A percentile compares a stretch with the other conserved stretches of the same genome.
Conservation (phyloP, 202 grass and related monocot species). For the Sporobolus alterniflorus region DNA sequence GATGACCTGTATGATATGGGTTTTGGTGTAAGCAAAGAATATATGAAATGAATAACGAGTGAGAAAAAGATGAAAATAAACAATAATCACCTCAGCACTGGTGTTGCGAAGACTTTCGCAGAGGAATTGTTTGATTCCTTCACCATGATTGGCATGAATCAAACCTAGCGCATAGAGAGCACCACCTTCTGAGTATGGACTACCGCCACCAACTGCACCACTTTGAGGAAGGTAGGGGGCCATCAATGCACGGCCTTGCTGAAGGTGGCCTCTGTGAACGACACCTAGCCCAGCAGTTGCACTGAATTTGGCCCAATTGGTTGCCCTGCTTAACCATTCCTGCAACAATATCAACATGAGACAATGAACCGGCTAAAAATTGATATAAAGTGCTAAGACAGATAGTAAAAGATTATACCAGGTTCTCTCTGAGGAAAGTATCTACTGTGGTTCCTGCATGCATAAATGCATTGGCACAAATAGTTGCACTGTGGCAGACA, state of each 20-base stretch:
- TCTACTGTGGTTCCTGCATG: conserved; percentile 99
- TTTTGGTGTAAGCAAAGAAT: conserved; percentile 27
- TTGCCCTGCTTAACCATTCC: conserved; percentile 99
- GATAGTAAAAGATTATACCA: conserved; percentile 55
- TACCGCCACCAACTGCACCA: conserved; percentile 90
- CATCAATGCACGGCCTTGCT: conserved; percentile 97
- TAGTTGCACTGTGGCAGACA: conserved; percentile 98
- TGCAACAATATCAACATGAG: conserved; percentile 43
- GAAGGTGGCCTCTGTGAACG: conserved; percentile 97
- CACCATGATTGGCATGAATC: conserved; percentile 99
- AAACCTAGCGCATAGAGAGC: conserved; percentile 96
- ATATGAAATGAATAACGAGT: conserved; percentile 12
- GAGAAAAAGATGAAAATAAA: background rate
- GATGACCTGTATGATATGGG: conserved; percentile 69
- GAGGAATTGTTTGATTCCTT: conserved; percentile 99
- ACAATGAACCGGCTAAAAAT: background rate
- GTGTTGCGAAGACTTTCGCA: conserved; percentile 94
- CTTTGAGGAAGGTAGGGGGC: conserved; percentile 98
- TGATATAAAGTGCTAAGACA: conserved; percentile 1
- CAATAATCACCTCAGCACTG: conserved; percentile 75
- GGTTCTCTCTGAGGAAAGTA: conserved; percentile 97
- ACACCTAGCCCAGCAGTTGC: conserved; percentile 96
- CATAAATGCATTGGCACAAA: conserved; percentile 98
- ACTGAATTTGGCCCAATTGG: conserved; percentile 99
- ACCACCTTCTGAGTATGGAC: conserved; percentile 99